phyloP scores from a whole-genome alignment of 805 yeast genomes.

The Kodamaea kakaduensis region DNA sequence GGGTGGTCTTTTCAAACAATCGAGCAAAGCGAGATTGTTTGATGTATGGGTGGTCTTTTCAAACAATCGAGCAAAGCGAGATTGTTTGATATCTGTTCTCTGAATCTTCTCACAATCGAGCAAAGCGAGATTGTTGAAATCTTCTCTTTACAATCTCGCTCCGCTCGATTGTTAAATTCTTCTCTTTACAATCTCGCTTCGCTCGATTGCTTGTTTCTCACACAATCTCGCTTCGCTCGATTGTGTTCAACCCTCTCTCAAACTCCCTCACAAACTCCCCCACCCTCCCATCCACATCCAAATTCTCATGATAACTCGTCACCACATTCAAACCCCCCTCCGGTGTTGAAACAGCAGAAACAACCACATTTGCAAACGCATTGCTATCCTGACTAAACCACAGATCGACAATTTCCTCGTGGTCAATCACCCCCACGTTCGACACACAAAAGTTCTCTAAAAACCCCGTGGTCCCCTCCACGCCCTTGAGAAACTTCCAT shows the following conservation, averaged over 20 bases:
- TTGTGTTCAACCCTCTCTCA: neutral
- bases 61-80: too few species aligned
- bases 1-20: too few species aligned
- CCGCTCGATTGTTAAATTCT: too few species aligned
- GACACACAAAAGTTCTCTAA: constrained; percentile 9
- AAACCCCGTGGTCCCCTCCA: constrained; percentile 8
- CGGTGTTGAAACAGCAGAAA: constrained; percentile 6
- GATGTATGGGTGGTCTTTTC: too few species aligned
- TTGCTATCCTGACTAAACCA: constrained; percentile 10
- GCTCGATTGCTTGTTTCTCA: neutral
- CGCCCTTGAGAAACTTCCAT: constrained; percentile 7
- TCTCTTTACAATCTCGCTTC: neutral
- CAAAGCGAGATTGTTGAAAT: too few species aligned
- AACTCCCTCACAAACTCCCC: constrained; percentile 5
- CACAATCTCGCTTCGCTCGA: neutral
- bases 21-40: too few species aligned
- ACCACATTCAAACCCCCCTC: constrained; percentile 7
- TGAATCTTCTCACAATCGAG: too few species aligned
- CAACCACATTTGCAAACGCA: constrained; percentile 7
- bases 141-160: too few species aligned
- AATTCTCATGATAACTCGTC: constrained; percentile 7
- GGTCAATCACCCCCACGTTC: constrained; percentile 4
- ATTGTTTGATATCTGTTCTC: too few species aligned
- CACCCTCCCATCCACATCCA: constrained; percentile 5
- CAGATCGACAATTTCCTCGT: constrained; percentile 8